Base-by-base conservation (phyloP, 106 monocot species). In the Hemerocallis citrina region DNA sequence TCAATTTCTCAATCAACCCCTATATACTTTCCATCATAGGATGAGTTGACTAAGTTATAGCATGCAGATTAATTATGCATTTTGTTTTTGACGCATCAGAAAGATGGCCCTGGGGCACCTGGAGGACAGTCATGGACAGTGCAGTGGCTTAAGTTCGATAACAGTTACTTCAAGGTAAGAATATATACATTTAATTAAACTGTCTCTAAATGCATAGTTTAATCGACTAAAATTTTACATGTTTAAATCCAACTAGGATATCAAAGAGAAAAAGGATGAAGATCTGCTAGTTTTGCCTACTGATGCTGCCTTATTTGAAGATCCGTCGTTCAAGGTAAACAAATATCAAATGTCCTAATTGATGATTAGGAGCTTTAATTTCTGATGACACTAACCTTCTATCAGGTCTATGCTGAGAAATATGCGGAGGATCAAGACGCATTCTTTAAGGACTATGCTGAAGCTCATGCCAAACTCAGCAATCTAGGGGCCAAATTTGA, bases 111-210 rank as follows among this genome's bases (percentile, higher is more conserved):
- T 59, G 98, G 98, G 14, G 88, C 79, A 44, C 88, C 98, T 47
- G 98, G 98, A 47, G 98, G 98, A 57, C 98, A 99, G 41, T 99
- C 98, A 46, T 99, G 98, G 98, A 99, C 98, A 9, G 80, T 67
- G n/a, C 71, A 92, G 50, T 99, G 98, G 98, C 62, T 99, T 70
- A 85, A 88, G 62, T 99, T 99, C 70, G 98, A 92, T 68, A 99
- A 99, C 57, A 99, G 88, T 62, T 99, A 99, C 61, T 99, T 99
- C 79, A 92, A 71, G 64, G 96, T 91, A 61, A 51, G 29, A 41
- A n/a, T 17, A 46, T 57, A 9, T 55, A 8, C 34, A 50, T 46
- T 47, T 31, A 4, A 9, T 0, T 24, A 0, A 45, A 10, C n/a
- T 30, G n/a, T 20, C 28, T 31, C 62, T 31, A 45, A 20, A 15